Evolutionary conservation across 78 protist genomes (phyloP), one percentile per base, ranked within the genome.

Genomic region (Thecamonas trahens): DNA sequence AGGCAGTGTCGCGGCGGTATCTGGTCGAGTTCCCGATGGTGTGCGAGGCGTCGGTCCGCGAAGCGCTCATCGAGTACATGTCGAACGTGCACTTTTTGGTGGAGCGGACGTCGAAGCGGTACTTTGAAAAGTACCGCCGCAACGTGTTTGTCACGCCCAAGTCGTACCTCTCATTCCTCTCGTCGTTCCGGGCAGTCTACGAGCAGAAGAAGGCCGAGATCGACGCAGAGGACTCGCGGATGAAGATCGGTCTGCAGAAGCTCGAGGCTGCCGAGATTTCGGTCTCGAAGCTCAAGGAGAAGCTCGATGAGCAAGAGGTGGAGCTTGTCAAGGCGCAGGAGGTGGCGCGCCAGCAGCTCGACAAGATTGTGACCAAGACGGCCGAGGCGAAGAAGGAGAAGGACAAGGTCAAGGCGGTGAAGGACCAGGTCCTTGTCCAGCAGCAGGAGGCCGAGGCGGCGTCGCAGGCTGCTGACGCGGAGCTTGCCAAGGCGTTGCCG

Each of bases 71-170:
- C 50, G 29, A 42, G 49, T 68, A 65, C 66, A 85, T 89, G 88
- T 86, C 91, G 29, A 2, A 0, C 5, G 74, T 84, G 60, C 96
- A 92, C 78, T 3, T 11, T 24, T 0, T 58, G 29, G 79, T 92
- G 49, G 29, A 18, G 40, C 49, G 55, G 18, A 29, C 57, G 37
- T 64, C 80, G 72, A 14, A 26, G 22, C 85, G 88, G 31, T 92
- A 88, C 86, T 87, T 87, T 70, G 44, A 62, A 39, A 47, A 65
- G 9, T 88, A 67, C 83, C 86, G 96, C 29, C 84, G 94, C 22
- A n/a, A 65, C 31, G 83, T 74, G 28, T 88, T 72, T 67, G 86
- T 83, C 45, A 92, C 96, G 52, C 96, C 96, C 49, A 87, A 87
- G 85, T 86, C 92, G 13, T 92, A 78, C 59, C 80, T 92, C 34